Percentiles rank a stretch among this genome's conserved stretches.
Conservation (phyloP, 371 early-diverging fungal species). For the Lichtheimia hyalospora region DNA sequence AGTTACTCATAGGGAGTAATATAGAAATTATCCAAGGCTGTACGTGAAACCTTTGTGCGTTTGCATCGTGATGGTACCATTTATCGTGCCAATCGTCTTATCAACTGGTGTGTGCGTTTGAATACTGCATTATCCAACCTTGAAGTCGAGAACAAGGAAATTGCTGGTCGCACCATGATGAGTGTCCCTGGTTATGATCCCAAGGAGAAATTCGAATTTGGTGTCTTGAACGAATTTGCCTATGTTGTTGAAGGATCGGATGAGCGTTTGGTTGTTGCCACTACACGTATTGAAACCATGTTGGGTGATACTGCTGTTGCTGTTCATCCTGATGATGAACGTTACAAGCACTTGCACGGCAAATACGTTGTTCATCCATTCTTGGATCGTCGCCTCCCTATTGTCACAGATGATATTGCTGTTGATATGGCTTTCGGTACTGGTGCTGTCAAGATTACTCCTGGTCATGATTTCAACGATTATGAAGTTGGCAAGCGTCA, state of each 20-base stretch:
- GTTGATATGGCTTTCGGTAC: slow-evolving; percentile 98
- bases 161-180: slow-evolving; percentile 85
- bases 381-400: slow-evolving; percentile 86
- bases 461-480: slow-evolving; percentile 97
- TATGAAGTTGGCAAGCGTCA: slow-evolving; percentile 97
- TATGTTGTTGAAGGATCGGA: slow-evolving; percentile 81
- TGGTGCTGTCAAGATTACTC: slow-evolving; percentile 99
- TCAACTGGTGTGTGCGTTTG: slow-evolving; percentile 99
- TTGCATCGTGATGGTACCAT: slow-evolving; percentile 97
- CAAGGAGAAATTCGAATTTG: slow-evolving; percentile 96
- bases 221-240: slow-evolving; percentile 93
- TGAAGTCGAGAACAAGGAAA: slow-evolving; percentile 95
- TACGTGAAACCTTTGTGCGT: slow-evolving; percentile 94
- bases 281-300: slow-evolving; percentile 99
- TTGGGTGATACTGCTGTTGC: slow-evolving; percentile 98
- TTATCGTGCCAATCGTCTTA: slow-evolving; percentile 96
- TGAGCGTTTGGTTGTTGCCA: slow-evolving; percentile 94
- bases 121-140: slow-evolving; percentile 98
- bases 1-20: too few species aligned
- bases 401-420: slow-evolving; percentile 89
- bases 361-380: slow-evolving; percentile 97
- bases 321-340: slow-evolving; percentile 85
- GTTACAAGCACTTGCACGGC: slow-evolving; percentile 90
- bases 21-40: slow-evolving; percentile 78
- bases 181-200: slow-evolving; percentile 89